phyloP scores from a whole-genome alignment of 805 yeast genomes.

The Yamadazyma paraphyllophila region DNA sequence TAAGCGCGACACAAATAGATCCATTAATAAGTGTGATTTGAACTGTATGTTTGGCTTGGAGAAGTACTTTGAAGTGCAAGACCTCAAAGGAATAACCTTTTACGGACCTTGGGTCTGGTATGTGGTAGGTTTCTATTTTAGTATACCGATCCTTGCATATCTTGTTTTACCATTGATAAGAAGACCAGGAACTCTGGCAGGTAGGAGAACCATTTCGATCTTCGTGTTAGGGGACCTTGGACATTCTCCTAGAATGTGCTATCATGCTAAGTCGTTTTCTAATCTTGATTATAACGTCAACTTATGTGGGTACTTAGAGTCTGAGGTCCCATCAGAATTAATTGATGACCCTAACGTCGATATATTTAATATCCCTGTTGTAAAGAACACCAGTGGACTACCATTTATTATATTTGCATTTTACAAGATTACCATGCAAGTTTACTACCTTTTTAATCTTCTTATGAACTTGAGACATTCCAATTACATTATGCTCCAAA shows the following conservation, averaged over 20 bases:
- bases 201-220: constrained; percentile 58
- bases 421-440: constrained; percentile 59
- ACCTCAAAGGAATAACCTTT: constrained; percentile 9
- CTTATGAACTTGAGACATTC: constrained; percentile 58
- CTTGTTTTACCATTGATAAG: constrained; percentile 35
- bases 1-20: not conserved
- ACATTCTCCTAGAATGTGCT: constrained; percentile 91
- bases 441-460: constrained; percentile 43
- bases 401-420: constrained; percentile 60
- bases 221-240: constrained; percentile 92
- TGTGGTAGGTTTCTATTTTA: constrained; percentile 44
- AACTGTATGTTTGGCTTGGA: constrained; percentile 4
- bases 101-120: constrained; percentile 43
- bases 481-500: constrained; percentile 72
- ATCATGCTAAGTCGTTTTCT: constrained; percentile 83
- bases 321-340: constrained; percentile 50
- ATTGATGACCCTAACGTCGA: constrained; percentile 50
- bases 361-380: constrained; percentile 45
- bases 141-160: constrained; percentile 45
- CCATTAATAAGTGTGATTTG: not conserved
- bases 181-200: constrained; percentile 6
- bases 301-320: constrained; percentile 78
- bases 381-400: constrained; percentile 36
- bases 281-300: constrained; percentile 69
- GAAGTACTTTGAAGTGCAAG: constrained; percentile 1